These are phyloP conservation scores for Manihot esculenta DNA, from an alignment of 441 rosid genomes.

Conservation along the genomic window DNA sequence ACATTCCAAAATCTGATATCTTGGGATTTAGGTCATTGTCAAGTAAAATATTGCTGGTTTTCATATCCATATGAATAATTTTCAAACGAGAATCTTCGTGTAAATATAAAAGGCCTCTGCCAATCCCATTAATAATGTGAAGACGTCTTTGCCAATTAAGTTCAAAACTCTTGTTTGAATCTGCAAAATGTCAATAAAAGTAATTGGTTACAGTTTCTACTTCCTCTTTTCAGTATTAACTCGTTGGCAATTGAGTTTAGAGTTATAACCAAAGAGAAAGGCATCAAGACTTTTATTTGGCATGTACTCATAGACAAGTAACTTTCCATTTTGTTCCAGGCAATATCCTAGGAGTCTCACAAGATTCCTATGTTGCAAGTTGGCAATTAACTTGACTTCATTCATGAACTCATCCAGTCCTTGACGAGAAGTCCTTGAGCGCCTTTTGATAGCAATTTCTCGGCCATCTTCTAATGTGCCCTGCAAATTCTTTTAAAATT, in stretches of 20 bases:
- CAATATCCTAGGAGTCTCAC: slow-evolving; percentile 36
- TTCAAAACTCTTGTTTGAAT: slow-evolving; percentile 17
- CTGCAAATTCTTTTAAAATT: neutral
- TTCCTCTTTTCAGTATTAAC: too few species aligned
- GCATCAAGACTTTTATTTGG: too few species aligned
- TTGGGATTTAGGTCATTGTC: too few species aligned
- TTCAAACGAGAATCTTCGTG: slow-evolving; percentile 37
- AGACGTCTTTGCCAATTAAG: slow-evolving; percentile 34
- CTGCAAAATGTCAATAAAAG: slow-evolving; percentile 15
- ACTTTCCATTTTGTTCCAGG: slow-evolving; percentile 25
- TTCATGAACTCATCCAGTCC: slow-evolving; percentile 34
- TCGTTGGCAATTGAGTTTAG: neutral
- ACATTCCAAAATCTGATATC: too few species aligned
- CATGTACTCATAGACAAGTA: slow-evolving; percentile 31
- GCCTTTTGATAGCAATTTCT: slow-evolving; percentile 40
- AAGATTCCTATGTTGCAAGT: slow-evolving; percentile 38
- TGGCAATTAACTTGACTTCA: slow-evolving; percentile 29
- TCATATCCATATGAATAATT: neutral
- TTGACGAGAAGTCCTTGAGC: slow-evolving; percentile 33
- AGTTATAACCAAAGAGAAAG: slow-evolving; percentile 27
- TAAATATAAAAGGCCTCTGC: slow-evolving; percentile 38
- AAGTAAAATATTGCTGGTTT: too few species aligned
- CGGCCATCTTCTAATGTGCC: slow-evolving; percentile 28
- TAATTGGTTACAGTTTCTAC: neutral
- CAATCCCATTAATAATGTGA: slow-evolving; percentile 27